Evolutionary conservation across 2,329 filamentous ascomycete genomes (phyloP).

Genomic region (Kalmusia sp.): DNA sequence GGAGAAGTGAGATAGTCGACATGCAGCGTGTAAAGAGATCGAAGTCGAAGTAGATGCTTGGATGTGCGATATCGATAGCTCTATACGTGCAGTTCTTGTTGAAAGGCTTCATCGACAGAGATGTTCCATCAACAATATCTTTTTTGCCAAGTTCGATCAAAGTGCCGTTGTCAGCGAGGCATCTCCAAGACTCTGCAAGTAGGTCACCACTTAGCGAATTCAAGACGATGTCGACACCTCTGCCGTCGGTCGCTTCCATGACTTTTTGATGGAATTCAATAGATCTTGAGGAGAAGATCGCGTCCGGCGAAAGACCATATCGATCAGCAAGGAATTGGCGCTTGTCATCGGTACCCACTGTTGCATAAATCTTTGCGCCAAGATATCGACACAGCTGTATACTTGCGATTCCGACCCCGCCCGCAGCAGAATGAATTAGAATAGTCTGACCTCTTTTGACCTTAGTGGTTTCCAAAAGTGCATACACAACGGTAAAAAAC

Average conservation of each 20-base stretch:
- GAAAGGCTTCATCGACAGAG: slow-evolving; percentile 19
- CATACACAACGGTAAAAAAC: slow-evolving; percentile 10
- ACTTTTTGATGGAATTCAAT: no score
- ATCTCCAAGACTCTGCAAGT: slow-evolving; percentile 50
- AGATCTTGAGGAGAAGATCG: slow-evolving; percentile 33
- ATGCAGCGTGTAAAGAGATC: not conserved
- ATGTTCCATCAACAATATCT: slow-evolving; percentile 16
- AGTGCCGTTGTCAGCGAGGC: slow-evolving; percentile 41
- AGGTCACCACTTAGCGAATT: slow-evolving; percentile 33
- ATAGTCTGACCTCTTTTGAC: slow-evolving; percentile 33
- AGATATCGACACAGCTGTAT: slow-evolving; percentile 19
- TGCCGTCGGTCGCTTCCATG: slow-evolving; percentile 5
- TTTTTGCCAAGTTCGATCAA: slow-evolving; percentile 20
- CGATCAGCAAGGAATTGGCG: slow-evolving; percentile 25
- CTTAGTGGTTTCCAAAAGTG: slow-evolving; percentile 25
- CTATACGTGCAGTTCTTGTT: slow-evolving; percentile 1
- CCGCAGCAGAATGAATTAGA: slow-evolving; percentile 28
- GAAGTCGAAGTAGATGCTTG: not conserved
- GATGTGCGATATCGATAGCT: slow-evolving; percentile 3
- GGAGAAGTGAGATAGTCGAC: not conserved
- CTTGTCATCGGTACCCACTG: slow-evolving; percentile 37
- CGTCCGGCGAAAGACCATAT: slow-evolving; percentile 29
- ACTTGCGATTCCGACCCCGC: slow-evolving; percentile 25
- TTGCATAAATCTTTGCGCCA: slow-evolving; percentile 7
- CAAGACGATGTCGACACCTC: slow-evolving; percentile 33